phyloP scores from a whole-genome alignment of 2,329 filamentous ascomycete species.

The Colletotrichum siamense region DNA sequence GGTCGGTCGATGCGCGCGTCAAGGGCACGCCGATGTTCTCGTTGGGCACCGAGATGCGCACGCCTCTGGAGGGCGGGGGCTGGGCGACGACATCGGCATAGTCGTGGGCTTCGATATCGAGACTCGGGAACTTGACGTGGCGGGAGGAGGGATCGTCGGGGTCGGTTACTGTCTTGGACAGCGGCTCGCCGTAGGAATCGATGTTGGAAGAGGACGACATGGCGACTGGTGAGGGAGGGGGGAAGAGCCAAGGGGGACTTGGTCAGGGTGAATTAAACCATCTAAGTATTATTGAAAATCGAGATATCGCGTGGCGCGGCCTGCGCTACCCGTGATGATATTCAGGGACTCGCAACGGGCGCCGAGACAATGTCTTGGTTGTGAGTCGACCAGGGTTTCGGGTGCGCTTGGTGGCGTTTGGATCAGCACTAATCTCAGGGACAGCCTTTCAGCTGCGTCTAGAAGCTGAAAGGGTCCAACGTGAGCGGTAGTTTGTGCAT shows the following conservation, averaged over 20 bases:
- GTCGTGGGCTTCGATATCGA: slow-evolving; percentile 8
- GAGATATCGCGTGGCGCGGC: background rate
- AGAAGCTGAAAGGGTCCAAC: background rate
- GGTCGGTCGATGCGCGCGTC: slow-evolving; percentile 12
- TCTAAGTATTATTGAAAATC: background rate
- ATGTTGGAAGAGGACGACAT: background rate
- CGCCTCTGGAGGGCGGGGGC: background rate
- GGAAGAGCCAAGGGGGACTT: background rate
- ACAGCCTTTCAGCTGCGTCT: slow-evolving; percentile 9
- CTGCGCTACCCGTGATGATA: background rate
- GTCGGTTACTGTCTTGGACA: slow-evolving; percentile 4
- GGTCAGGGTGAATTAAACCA: background rate
- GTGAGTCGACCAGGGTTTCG: background rate
- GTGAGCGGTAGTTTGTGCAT: background rate
- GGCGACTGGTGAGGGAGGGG: background rate
- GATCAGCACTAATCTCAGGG: background rate
- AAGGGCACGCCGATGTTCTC: slow-evolving; percentile 8
- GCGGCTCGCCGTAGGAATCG: background rate
- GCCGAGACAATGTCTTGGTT: background rate
- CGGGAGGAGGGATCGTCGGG: slow-evolving; percentile 3
- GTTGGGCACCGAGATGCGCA: background rate
- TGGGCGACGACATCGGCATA: background rate
- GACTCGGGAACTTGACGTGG: slow-evolving; percentile 3
- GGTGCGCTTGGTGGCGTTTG: background rate
- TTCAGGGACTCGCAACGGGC: background rate